Conservation (phyloP, 768 basidiomycete species). For the Candolleomyces aberdarensis region DNA sequence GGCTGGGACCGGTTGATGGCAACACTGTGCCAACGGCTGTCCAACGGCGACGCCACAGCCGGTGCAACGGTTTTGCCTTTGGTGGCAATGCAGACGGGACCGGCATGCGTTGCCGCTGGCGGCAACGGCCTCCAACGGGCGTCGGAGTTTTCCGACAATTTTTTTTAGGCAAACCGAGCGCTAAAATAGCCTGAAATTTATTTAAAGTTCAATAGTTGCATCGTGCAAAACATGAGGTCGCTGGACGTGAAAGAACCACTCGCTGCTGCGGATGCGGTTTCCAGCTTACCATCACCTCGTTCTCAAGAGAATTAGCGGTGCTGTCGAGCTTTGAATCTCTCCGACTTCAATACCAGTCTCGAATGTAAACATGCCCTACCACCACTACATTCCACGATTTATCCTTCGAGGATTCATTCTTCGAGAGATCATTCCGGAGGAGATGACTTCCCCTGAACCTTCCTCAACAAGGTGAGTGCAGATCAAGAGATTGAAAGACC, state of each 20-base stretch:
- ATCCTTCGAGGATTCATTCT: conserved; percentile 23
- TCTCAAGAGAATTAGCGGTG: background rate
- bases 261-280: background rate
- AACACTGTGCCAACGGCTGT: too few relatives aligned
- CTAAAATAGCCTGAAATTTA: too few relatives aligned
- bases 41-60: too few relatives aligned
- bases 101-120: too few relatives aligned
- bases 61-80: too few relatives aligned
- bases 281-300: background rate
- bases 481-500: background rate
- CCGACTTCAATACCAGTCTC: background rate
- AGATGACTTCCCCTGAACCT: background rate
- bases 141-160: too few relatives aligned
- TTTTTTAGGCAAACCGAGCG: too few relatives aligned
- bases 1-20: too few relatives aligned
- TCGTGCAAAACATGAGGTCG: background rate
- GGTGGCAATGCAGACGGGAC: too few relatives aligned
- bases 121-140: too few relatives aligned
- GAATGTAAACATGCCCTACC: conserved; percentile 15
- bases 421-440: conserved; percentile 7
- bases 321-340: background rate
- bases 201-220: background rate
- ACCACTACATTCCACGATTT: conserved; percentile 28
- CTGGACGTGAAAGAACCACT: background rate
- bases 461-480: background rate